Base-by-base conservation (phyloP, 1,284 basidiomycete genomes). In the Violaceomyces palustris region DNA sequence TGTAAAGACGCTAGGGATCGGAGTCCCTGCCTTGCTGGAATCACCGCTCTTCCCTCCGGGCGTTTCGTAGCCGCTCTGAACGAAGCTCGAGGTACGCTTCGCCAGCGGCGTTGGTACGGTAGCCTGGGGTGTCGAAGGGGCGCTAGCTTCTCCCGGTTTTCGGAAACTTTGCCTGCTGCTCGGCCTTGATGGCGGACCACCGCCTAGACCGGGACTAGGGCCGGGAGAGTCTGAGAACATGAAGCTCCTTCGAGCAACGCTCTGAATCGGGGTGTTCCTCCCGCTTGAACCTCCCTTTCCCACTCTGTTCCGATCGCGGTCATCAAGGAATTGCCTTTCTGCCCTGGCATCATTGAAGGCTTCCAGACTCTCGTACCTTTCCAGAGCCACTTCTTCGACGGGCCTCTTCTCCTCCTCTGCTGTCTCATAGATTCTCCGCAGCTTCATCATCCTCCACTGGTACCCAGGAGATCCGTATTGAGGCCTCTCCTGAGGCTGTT, bases 391-490 rank as follows among this genome's bases (percentile, higher is more conserved):
- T 42, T 91, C 83, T 67, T 90, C 85, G 2, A 93, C 73, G 0
- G 83, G 65, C 17, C 81, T 77, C 61, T 68, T 66, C 18, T 92
- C 88, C 66, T 93, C 89, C 52, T 90, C 84, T 0, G 87, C 89
- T 4, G 86, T 81, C 73, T 97, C 92, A 70, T 87, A 90, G 1
- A 90, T 84, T 11, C 88, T 80, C 27, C 85, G 82, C 1, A 98
- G 81, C 71, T 92, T 91, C 84, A 89, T 91, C 92, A 97, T 96
- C 18, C 93, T 83, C 93, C 93, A 98, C 68, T 85, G 84, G 14
- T 88, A 88, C 9, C 93, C 93, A 2, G 91, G 87, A 0, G 88
- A 89, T 2, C 92, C 82, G 36, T 77, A 66, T 21, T 74, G 69
- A 63, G 31, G 79, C 23, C 35, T 36, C 6, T 27, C 21, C 6